phyloP scores from a whole-genome alignment of 805 yeast genomes.

The Soucietia sequanensis region DNA sequence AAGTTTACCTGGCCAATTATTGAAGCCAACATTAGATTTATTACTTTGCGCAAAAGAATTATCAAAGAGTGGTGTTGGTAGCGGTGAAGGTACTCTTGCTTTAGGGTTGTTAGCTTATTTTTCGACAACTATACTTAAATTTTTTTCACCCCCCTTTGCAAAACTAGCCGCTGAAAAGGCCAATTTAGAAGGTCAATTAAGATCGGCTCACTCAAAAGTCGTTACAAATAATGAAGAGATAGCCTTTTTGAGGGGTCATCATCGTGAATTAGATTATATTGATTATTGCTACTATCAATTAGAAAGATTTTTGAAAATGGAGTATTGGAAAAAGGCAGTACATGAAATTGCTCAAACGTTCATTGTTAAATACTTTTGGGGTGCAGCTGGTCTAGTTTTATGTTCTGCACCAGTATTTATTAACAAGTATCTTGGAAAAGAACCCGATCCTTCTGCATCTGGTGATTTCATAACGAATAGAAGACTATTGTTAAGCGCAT shows the following conservation, averaged over 20 bases:
- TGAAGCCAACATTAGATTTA: conserved; percentile 81
- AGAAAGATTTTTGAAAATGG: conserved; percentile 73
- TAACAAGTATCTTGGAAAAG: conserved; percentile 48
- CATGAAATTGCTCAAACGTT: conserved; percentile 87
- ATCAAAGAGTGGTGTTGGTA: conserved; percentile 60
- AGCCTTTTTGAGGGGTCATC: conserved; percentile 80
- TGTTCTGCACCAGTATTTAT: conserved; percentile 89
- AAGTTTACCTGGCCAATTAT: conserved; percentile 73
- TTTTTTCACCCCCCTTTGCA: conserved; percentile 89
- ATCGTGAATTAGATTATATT: conserved; percentile 70
- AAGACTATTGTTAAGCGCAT: conserved; percentile 76
- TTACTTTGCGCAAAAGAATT: conserved; percentile 78
- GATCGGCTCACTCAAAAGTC: conserved; percentile 78
- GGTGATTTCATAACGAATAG: conserved; percentile 90
- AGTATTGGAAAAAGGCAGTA: conserved; percentile 69
- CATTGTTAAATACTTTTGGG: conserved; percentile 90
- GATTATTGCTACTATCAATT: conserved; percentile 81
- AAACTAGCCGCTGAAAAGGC: conserved; percentile 74
- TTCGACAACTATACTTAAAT: conserved; percentile 68
- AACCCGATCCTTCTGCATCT: conserved; percentile 49
- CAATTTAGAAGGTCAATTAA: conserved; percentile 77
- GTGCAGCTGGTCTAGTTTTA: conserved; percentile 86
- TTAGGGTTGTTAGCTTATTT: conserved; percentile 78
- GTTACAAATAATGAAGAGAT: conserved; percentile 82
- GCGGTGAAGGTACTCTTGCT: conserved; percentile 75